Percentiles rank a stretch among this genome's conserved stretches.
Evolutionary conservation across 768 basidiomycete species (phyloP).

Genomic region (Lactarius indigo): DNA sequence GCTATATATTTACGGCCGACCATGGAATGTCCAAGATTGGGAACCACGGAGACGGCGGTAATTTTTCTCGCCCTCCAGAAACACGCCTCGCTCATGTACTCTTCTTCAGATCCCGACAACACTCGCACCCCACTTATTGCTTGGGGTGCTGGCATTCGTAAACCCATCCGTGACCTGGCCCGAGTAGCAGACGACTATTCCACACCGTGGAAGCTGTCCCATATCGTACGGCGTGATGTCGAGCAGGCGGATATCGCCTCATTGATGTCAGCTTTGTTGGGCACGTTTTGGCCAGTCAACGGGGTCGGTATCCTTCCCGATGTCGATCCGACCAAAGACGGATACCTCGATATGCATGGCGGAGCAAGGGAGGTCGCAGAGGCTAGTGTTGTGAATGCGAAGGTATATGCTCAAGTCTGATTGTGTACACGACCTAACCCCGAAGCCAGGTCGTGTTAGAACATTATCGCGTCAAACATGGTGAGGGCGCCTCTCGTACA

Average conservation of each 20-base stretch:
- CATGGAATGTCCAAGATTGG: conserved; percentile 89
- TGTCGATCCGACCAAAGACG: conserved; percentile 54
- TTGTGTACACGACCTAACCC: not conserved
- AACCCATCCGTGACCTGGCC: conserved; percentile 56
- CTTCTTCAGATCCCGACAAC: conserved; percentile 69
- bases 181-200: conserved; percentile 69
- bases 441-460: conserved; percentile 58
- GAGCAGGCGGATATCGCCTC: conserved; percentile 82
- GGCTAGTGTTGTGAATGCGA: conserved; percentile 61
- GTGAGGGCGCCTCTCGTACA: conserved; percentile 36
- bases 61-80: conserved; percentile 27
- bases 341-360: conserved; percentile 48
- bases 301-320: conserved; percentile 81
- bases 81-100: conserved; percentile 4
- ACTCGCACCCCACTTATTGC: conserved; percentile 80
- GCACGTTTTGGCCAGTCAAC: conserved; percentile 74
- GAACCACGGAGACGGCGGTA: conserved; percentile 87
- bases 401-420: conserved; percentile 35
- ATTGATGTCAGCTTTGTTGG: conserved; percentile 72
- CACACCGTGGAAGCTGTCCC: conserved; percentile 53
- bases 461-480: conserved; percentile 74
- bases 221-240: conserved; percentile 65
- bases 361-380: conserved; percentile 52
- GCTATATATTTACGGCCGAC: conserved; percentile 81
- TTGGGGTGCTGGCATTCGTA: conserved; percentile 78